phyloP scores from a whole-genome alignment of 257 asterid species.

The Avicennia marina region DNA sequence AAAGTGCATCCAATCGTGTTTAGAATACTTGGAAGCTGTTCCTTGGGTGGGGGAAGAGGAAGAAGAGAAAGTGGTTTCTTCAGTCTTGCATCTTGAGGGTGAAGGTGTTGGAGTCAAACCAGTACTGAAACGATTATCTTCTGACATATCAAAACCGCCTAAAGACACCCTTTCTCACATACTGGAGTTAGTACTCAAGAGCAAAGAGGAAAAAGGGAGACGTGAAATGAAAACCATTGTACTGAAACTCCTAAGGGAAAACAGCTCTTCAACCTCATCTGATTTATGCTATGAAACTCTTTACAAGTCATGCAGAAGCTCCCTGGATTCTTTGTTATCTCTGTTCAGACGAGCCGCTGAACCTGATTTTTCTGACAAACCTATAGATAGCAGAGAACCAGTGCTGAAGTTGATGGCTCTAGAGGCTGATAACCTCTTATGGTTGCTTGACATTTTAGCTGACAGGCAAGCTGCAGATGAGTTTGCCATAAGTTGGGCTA shows the following conservation, averaged over 20 bases:
- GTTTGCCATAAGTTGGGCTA: conserved; percentile 67
- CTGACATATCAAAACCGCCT: conserved; percentile 47
- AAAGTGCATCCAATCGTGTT: conserved; percentile 62
- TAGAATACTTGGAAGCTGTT: conserved; percentile 94
- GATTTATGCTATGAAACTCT: conserved; percentile 58
- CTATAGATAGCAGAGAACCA: conserved; percentile 30
- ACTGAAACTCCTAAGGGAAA: conserved; percentile 74
- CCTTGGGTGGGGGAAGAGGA: conserved; percentile 99
- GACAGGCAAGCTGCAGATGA: conserved; percentile 69
- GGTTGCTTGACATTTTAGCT: conserved; percentile 82
- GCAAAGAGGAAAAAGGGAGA: conserved; percentile 83
- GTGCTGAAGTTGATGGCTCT: conserved; percentile 41
- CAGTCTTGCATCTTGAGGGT: conserved; percentile 51
- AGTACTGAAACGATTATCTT: conserved; percentile 70
- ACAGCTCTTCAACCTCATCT: conserved; percentile 46
- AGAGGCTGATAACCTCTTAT: conserved; percentile 72
- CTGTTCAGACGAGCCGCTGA: conserved; percentile 72
- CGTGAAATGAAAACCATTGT: conserved; percentile 84
- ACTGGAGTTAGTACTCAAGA: conserved; percentile 67
- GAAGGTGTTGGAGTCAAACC: conserved; percentile 73
- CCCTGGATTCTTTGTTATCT: conserved; percentile 44
- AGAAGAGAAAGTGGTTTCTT: conserved; percentile 79
- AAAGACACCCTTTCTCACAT: conserved; percentile 72
- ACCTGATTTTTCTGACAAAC: conserved; percentile 29
- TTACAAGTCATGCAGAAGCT: conserved; percentile 55